Percentiles rank a stretch among this genome's conserved stretches.
Evolutionary conservation across 495 filamentous ascomycete genomes (phyloP).

Genomic region (Hypomontagnella monticulosa): DNA sequence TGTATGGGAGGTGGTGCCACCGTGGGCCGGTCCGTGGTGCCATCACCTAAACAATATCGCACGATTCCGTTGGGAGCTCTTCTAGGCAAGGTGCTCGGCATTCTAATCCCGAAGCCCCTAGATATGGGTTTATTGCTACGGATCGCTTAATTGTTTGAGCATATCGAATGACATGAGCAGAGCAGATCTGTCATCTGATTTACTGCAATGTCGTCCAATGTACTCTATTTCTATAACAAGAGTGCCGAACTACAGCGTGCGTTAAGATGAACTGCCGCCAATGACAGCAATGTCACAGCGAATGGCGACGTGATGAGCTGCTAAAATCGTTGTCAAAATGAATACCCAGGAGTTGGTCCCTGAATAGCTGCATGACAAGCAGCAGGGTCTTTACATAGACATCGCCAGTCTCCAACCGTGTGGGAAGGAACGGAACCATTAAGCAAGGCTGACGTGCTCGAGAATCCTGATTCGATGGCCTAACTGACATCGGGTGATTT

Average conservation of each 20-base stretch:
- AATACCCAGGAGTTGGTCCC: conserved; percentile 16
- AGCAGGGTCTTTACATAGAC: not conserved
- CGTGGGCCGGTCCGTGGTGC: conserved; percentile 33
- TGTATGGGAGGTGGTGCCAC: conserved; percentile 28
- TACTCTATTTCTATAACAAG: conserved; percentile 5
- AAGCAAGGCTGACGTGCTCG: not conserved
- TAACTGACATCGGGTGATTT: not conserved
- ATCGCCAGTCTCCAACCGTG: not conserved
- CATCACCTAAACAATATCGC: conserved; percentile 28
- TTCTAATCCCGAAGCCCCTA: conserved; percentile 25
- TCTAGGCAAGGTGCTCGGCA: conserved; percentile 25
- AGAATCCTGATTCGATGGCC: not conserved
- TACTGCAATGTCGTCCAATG: conserved; percentile 30
- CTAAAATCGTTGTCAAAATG: not conserved
- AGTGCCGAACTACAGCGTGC: conserved; percentile 16
- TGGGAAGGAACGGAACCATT: conserved; percentile 4
- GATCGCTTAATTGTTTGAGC: conserved; percentile 19
- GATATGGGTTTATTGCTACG: conserved; percentile 18
- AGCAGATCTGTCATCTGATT: conserved; percentile 36
- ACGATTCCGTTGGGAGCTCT: conserved; percentile 19
- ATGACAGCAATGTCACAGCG: conserved; percentile 6
- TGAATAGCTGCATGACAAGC: conserved; percentile 13
- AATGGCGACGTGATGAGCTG: conserved; percentile 9
- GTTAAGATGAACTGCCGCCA: not conserved
- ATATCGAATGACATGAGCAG: conserved; percentile 34